Evolutionary conservation across 1,284 basidiomycete genomes (phyloP).

Genomic region (Cronartium quercuum): DNA sequence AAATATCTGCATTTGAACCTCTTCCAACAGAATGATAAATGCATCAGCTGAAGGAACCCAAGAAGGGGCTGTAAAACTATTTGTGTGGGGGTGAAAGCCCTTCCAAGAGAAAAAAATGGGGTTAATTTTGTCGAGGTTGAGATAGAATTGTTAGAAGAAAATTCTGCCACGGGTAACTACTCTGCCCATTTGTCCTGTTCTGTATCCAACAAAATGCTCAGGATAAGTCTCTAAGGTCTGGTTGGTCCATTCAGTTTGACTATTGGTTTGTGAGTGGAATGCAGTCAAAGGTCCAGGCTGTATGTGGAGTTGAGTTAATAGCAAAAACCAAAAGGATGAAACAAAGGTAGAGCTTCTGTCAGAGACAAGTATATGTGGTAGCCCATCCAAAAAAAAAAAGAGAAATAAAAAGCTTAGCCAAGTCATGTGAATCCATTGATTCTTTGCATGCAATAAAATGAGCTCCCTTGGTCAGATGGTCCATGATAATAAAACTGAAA

Average conservation of each 20-base stretch:
- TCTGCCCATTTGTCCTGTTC: conserved; percentile 39
- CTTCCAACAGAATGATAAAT: too few species aligned
- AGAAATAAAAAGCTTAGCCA: background rate
- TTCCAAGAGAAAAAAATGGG: conserved; percentile 53
- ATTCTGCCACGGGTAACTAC: conserved; percentile 46
- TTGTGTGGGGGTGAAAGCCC: conserved; percentile 49
- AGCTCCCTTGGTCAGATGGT: background rate
- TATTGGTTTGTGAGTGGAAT: conserved; percentile 19
- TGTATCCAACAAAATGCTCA: conserved; percentile 41
- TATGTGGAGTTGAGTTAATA: background rate
- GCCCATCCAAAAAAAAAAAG: too few species aligned
- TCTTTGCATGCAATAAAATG: background rate
- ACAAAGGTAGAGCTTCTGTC: too few species aligned
- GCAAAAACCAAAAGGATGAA: too few species aligned
- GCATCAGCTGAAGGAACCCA: background rate
- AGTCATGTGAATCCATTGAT: background rate
- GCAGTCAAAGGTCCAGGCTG: conserved; percentile 10
- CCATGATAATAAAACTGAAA: background rate
- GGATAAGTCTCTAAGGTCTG: conserved; percentile 42
- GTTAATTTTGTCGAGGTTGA: conserved; percentile 46
- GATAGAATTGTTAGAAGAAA: conserved; percentile 48
- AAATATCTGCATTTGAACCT: background rate
- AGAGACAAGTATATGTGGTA: too few species aligned
- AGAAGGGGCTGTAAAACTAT: background rate
- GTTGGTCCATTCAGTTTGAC: conserved; percentile 15